Conservation (phyloP, 2,329 filamentous ascomycete genomes). For the Alternaria tenuissima region DNA sequence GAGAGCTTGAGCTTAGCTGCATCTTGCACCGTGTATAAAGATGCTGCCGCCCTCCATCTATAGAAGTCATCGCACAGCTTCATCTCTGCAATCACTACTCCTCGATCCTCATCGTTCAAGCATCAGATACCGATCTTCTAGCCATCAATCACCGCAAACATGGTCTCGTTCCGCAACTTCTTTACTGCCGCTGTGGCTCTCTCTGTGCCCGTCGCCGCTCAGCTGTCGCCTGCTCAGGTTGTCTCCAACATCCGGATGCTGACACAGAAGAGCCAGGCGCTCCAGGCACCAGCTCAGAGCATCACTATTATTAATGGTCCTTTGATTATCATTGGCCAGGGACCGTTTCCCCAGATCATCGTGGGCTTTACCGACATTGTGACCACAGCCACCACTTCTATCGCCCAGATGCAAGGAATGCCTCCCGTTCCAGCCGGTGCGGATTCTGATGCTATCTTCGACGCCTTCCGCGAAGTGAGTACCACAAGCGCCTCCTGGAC, state of each 20-base stretch:
- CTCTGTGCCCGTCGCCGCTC: conserved; percentile 18
- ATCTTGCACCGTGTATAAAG: conserved; percentile 8
- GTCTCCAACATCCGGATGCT: conserved; percentile 17
- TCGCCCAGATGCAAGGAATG: conserved; percentile 17
- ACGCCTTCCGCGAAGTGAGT: conserved; percentile 26
- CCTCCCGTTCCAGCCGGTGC: conserved; percentile 8
- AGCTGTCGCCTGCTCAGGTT: conserved; percentile 12
- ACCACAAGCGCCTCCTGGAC: too few relatives aligned
- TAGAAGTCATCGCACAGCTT: conserved; percentile 12
- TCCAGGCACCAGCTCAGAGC: conserved; percentile 19
- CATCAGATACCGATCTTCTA: neutral
- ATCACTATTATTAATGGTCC: conserved; percentile 21
- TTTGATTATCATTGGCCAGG: conserved; percentile 19
- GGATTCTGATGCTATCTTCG: conserved; percentile 13
- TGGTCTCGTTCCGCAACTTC: conserved; percentile 28
- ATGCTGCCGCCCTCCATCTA: neutral
- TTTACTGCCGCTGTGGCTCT: conserved; percentile 22
- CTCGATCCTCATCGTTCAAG: conserved; percentile 5
- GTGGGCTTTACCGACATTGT: conserved; percentile 21
- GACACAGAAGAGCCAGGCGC: conserved; percentile 19
- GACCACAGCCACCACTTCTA: conserved; percentile 6
- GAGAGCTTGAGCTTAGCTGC: neutral
- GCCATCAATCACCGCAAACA: conserved; percentile 10
- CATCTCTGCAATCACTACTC: conserved; percentile 10
- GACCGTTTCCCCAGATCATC: conserved; percentile 22